Evolutionary conservation across 192 early-diverging fungal genomes (phyloP).

Genomic region (Lobosporangium transversale): DNA sequence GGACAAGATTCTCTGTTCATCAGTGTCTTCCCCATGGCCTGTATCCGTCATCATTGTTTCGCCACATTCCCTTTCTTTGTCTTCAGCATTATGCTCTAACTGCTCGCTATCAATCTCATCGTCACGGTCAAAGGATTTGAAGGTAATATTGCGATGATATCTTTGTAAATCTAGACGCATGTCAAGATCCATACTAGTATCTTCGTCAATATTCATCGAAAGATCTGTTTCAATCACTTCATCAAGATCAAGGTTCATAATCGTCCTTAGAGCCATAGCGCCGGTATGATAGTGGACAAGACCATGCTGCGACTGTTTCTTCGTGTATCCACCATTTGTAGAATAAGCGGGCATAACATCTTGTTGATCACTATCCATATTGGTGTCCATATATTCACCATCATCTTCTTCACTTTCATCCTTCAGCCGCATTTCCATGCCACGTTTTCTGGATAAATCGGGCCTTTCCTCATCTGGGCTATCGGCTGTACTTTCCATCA

Average conservation of each 20-base stretch:
- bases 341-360: slow-evolving; percentile 2
- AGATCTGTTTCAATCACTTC: slow-evolving; percentile 37
- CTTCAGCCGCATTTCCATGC: slow-evolving; percentile 14
- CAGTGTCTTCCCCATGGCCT: slow-evolving; percentile 1
- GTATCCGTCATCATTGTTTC: neutral
- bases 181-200: slow-evolving; percentile 34
- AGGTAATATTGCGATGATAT: slow-evolving; percentile 24
- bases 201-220: slow-evolving; percentile 13
- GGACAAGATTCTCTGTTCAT: neutral
- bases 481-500: neutral
- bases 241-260: slow-evolving; percentile 49
- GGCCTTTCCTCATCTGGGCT: slow-evolving; percentile 12
- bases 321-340: slow-evolving; percentile 7
- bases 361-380: slow-evolving; percentile 17
- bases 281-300: slow-evolving; percentile 31
- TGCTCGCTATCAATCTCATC: neutral
- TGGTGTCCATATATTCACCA: slow-evolving; percentile 22
- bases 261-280: slow-evolving; percentile 45
- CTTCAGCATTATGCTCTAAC: neutral
- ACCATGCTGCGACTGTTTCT: slow-evolving; percentile 44
- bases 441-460: slow-evolving; percentile 20
- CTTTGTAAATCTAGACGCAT: slow-evolving; percentile 34
- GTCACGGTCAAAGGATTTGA: neutral
- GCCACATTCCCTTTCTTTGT: too few relatives aligned
- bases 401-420: slow-evolving; percentile 10